Conservation (phyloP, 202 grass and related monocot species). For the Schoenoplectus triqueter region DNA sequence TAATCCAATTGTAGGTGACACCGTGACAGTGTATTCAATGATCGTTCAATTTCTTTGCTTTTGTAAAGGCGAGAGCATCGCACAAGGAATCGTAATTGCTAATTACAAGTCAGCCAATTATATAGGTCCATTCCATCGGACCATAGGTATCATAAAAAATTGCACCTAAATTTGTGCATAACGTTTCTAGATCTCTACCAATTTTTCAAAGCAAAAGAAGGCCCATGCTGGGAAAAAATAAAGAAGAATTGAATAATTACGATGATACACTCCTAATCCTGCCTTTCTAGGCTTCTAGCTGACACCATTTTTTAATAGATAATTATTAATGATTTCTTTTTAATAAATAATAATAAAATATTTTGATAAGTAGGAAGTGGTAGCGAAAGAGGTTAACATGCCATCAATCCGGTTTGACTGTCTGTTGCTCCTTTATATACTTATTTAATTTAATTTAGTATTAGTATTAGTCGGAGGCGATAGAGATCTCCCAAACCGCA, state of each 20-base stretch:
- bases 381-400: constrained; percentile 9
- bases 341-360: constrained; percentile 30
- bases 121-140: constrained; percentile 1
- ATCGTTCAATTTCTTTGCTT: not conserved
- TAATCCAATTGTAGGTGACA: not conserved
- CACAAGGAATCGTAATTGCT: not conserved
- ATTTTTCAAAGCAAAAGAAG: not conserved
- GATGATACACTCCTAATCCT: constrained; percentile 27
- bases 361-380: not conserved
- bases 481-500: not conserved
- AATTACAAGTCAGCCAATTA: not conserved
- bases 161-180: constrained; percentile 16
- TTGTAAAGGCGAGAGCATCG: not conserved
- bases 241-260: not conserved
- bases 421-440: not conserved
- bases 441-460: not conserved
- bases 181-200: not conserved
- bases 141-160: not conserved
- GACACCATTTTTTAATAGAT: not conserved
- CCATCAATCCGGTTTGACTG: constrained; percentile 30
- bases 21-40: not conserved
- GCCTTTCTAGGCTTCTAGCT: constrained; percentile 37
- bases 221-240: not conserved
- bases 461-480: no score
- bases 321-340: no score